Evolutionary conservation across 2,329 filamentous ascomycete species (phyloP).

Genomic region (Neopestalotiopsis sp.): DNA sequence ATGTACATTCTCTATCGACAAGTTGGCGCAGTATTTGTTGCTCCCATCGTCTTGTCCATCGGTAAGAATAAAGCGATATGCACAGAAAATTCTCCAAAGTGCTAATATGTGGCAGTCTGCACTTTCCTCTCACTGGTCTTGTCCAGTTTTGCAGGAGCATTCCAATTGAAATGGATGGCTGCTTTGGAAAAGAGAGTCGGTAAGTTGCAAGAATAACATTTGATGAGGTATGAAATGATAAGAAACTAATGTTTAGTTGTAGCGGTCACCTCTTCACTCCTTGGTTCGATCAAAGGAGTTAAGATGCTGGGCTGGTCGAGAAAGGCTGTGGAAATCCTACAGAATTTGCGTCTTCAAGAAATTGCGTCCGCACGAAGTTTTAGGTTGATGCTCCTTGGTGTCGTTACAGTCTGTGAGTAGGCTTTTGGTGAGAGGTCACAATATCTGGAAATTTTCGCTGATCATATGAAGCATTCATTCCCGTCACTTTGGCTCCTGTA

Average conservation of each 20-base stretch:
- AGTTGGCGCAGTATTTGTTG: conserved; percentile 18
- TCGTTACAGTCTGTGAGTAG: conserved; percentile 18
- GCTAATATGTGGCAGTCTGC: conserved; percentile 11
- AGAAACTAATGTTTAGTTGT: neutral
- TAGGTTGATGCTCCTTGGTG: conserved; percentile 18
- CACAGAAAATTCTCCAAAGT: neutral
- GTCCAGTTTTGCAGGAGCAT: conserved; percentile 17
- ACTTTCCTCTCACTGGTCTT: neutral
- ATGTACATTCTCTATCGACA: conserved; percentile 21
- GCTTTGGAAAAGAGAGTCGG: conserved; percentile 18
- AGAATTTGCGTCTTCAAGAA: conserved; percentile 17
- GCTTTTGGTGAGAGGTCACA: neutral
- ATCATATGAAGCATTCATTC: conserved; percentile 15
- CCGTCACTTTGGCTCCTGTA: conserved; percentile 15
- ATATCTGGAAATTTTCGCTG: neutral
- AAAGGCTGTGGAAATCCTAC: conserved; percentile 10
- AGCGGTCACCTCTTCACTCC: conserved; percentile 18
- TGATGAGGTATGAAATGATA: neutral
- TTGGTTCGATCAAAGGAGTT: conserved; percentile 19
- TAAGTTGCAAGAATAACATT: neutral
- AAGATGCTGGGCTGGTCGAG: conserved; percentile 21
- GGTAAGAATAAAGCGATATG: neutral
- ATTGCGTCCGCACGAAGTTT: conserved; percentile 17
- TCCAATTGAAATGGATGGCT: conserved; percentile 19
- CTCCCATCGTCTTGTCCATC: conserved; percentile 17